These are phyloP conservation scores for Laburnicola sp. DNA, from an alignment of 2,329 filamentous ascomycete species.

Conservation along the genomic window DNA sequence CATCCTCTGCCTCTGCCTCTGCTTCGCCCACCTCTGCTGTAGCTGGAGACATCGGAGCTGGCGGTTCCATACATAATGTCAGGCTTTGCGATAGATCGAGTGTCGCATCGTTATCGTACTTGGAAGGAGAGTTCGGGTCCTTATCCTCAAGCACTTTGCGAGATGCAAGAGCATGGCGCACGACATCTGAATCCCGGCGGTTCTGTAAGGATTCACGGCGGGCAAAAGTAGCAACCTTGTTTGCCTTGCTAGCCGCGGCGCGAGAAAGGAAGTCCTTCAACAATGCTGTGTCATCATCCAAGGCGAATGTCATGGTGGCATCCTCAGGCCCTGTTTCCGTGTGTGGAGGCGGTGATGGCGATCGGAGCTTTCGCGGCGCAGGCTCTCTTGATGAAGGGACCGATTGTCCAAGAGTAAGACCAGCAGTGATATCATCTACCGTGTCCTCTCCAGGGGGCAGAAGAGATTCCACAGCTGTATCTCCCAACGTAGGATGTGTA, in stretches of 20 bases:
- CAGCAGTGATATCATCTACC: conserved; percentile 34
- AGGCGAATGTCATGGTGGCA: conserved; percentile 35
- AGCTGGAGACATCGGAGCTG: conserved; percentile 22
- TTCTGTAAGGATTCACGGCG: conserved; percentile 51
- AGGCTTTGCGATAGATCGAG: conserved; percentile 38
- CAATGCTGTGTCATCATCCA: conserved; percentile 54
- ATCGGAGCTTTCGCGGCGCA: conserved; percentile 30
- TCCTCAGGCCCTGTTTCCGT: conserved; percentile 31
- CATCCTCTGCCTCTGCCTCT: conserved; percentile 18
- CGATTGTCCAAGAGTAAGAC: conserved; percentile 31
- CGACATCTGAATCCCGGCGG: conserved; percentile 52
- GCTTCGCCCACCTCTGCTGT: conserved; percentile 14
- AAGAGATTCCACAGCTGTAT: background rate
- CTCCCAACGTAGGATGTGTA: background rate
- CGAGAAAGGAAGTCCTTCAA: conserved; percentile 55
- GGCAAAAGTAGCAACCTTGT: conserved; percentile 39
- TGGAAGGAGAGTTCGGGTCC: conserved; percentile 54
- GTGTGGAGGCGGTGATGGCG: conserved; percentile 33
- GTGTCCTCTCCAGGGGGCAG: background rate
- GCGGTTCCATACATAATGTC: conserved; percentile 24
- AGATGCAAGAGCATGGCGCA: conserved; percentile 52
- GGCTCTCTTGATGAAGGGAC: conserved; percentile 17
- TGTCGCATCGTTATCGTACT: conserved; percentile 37
- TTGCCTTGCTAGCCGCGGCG: conserved; percentile 52
- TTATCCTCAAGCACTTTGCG: conserved; percentile 51